These are phyloP conservation scores for Nannochloropsis salina DNA, from an alignment of 108 stramenopile genomes.

Conservation along the genomic window DNA sequence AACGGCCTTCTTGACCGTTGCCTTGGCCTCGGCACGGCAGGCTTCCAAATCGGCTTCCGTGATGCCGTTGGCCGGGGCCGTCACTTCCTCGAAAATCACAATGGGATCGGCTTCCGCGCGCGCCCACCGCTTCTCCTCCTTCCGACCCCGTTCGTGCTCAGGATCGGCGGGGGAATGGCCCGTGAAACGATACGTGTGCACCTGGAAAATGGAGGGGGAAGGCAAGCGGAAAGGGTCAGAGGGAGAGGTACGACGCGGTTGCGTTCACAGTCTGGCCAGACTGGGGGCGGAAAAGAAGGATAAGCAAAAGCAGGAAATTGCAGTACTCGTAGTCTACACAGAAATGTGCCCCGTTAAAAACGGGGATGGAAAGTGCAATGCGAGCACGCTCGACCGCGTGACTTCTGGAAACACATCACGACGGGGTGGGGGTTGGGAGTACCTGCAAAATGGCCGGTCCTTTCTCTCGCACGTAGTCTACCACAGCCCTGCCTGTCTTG, in stretches of 20 bases:
- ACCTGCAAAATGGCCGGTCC: conserved; percentile 93
- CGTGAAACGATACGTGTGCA: conserved; percentile 95
- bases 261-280: not conserved
- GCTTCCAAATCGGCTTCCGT: conserved; percentile 37
- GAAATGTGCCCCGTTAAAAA: not conserved
- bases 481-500: conserved; percentile 88
- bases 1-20: conserved; percentile 78
- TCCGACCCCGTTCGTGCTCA: conserved; percentile 95
- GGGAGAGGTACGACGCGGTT: not conserved
- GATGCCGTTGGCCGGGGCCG: conserved; percentile 81
- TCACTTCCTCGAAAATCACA: conserved; percentile 79
- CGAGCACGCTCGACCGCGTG: too few species aligned
- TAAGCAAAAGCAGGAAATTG: too few species aligned
- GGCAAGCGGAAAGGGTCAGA: not conserved
- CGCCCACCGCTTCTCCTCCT: conserved; percentile 97
- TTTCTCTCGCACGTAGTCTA: conserved; percentile 86
- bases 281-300: too few species aligned
- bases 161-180: conserved; percentile 97
- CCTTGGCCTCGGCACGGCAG: conserved; percentile 57
- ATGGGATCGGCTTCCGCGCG: conserved; percentile 86
- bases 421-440: conserved; percentile 12
- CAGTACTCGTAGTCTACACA: too few species aligned
- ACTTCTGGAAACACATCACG: too few species aligned
- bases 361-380: not conserved
- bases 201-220: conserved; percentile 53